phyloP scores from a whole-genome alignment of 2,329 filamentous ascomycete species.

The Claviceps sp. region DNA sequence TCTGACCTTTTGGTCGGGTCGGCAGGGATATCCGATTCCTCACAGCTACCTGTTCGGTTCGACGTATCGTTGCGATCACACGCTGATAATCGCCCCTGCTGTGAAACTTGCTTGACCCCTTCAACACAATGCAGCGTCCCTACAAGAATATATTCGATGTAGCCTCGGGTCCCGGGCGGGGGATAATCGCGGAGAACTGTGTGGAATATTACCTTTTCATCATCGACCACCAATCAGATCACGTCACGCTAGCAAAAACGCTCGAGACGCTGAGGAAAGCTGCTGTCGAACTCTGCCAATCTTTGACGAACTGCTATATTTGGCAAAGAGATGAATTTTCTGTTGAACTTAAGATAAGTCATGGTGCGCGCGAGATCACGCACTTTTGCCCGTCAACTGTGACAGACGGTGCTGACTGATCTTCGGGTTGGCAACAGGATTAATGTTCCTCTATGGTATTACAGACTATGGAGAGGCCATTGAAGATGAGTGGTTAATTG shows the following conservation, averaged over 20 bases:
- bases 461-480: slow-evolving; percentile 90
- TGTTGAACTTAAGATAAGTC: slow-evolving; percentile 48
- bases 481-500: slow-evolving; percentile 94
- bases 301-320: slow-evolving; percentile 71
- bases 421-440: slow-evolving; percentile 2
- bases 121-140: not conserved
- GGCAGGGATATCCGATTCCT: too few species aligned
- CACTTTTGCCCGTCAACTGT: not conserved
- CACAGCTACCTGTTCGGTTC: too few species aligned
- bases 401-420: not conserved
- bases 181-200: slow-evolving; percentile 59
- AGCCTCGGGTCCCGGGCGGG: not conserved
- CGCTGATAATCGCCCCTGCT: too few species aligned
- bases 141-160: not conserved
- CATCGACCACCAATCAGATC: slow-evolving; percentile 40
- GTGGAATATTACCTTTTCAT: slow-evolving; percentile 76
- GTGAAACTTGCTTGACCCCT: not conserved
- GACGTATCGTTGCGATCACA: not conserved
- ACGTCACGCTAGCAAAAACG: slow-evolving; percentile 44
- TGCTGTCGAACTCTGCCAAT: slow-evolving; percentile 46
- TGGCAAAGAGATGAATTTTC: slow-evolving; percentile 82
- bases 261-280: slow-evolving; percentile 63
- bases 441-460: slow-evolving; percentile 56
- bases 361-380: slow-evolving; percentile 29
- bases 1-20: too few species aligned